A percentile compares a stretch with the other conserved stretches of the same genome.
Conservation (phyloP, 2,329 filamentous ascomycete genomes). For the Calcarisporium arbuscula region DNA sequence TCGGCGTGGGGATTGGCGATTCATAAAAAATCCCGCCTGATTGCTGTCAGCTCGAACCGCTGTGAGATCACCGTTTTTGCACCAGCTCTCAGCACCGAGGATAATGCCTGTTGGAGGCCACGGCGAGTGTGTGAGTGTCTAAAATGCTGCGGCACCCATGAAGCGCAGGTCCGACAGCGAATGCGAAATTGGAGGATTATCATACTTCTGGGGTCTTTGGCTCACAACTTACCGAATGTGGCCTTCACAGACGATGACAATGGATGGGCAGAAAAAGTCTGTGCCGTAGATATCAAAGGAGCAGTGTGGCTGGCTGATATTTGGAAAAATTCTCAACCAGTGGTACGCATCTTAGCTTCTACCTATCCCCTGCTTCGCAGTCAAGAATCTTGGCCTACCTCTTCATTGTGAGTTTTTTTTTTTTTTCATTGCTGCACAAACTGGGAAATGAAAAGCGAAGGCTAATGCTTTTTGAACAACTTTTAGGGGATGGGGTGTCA, state of each 20-base stretch:
- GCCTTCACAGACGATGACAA: slow-evolving; percentile 39
- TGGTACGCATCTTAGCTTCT: slow-evolving; percentile 17
- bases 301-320: slow-evolving; percentile 45
- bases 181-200: slow-evolving; percentile 45
- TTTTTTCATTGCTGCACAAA: neutral
- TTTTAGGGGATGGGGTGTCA: too few relatives aligned
- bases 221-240: slow-evolving; percentile 47
- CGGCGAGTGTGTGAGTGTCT: too few relatives aligned
- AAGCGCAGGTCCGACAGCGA: slow-evolving; percentile 32
- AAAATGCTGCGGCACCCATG: slow-evolving; percentile 10
- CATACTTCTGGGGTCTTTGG: slow-evolving; percentile 30
- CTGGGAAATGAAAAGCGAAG: neutral
- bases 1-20: slow-evolving; percentile 89
- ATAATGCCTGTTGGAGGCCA: slow-evolving; percentile 9
- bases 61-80: slow-evolving; percentile 48
- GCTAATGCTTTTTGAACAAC: slow-evolving; percentile 1
- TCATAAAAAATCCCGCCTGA: slow-evolving; percentile 72
- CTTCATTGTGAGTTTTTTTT: slow-evolving; percentile 21
- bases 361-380: slow-evolving; percentile 15
- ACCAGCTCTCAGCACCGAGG: slow-evolving; percentile 28
- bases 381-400: slow-evolving; percentile 21
- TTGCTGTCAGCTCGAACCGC: slow-evolving; percentile 79
- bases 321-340: slow-evolving; percentile 32
- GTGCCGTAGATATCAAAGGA: slow-evolving; percentile 45
- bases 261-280: slow-evolving; percentile 43